A percentile compares a stretch with the other conserved stretches of the same genome.
These are phyloP conservation scores for Nitzschia sp. DNA, from an alignment of 108 stramenopile species.

Conservation along the genomic window DNA sequence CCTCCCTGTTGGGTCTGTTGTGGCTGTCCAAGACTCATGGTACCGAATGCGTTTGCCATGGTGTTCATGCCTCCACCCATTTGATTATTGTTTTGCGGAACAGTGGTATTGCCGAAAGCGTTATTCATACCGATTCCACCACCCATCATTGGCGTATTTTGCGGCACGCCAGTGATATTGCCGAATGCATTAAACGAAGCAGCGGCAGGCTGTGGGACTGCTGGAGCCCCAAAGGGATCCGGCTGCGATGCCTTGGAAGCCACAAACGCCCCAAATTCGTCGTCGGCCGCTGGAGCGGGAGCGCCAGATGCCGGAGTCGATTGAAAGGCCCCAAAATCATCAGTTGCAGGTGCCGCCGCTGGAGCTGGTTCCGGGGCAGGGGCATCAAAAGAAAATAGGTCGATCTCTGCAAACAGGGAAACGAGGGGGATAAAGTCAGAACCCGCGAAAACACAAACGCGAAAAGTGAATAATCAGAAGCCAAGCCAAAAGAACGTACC, in stretches of 20 bases:
- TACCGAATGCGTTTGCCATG: slow-evolving; percentile 35
- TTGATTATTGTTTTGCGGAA: neutral
- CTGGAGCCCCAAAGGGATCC: slow-evolving; percentile 39
- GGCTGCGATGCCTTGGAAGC: slow-evolving; percentile 20
- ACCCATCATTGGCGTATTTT: neutral
- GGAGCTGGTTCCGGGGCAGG: slow-evolving; percentile 33
- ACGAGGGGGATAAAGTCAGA: neutral
- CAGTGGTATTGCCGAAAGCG: neutral
- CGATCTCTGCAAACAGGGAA: slow-evolving; percentile 42
- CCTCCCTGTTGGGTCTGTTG: slow-evolving; percentile 26
- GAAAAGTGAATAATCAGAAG: too few species aligned
- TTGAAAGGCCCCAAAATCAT: slow-evolving; percentile 36
- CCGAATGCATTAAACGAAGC: slow-evolving; percentile 73
- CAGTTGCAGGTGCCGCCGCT: slow-evolving; percentile 10
- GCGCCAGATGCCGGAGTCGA: slow-evolving; percentile 35
- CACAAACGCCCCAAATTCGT: slow-evolving; percentile 48
- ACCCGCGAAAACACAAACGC: too few species aligned
- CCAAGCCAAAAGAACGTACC: slow-evolving; percentile 35
- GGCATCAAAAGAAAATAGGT: slow-evolving; percentile 71
- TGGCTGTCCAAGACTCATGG: slow-evolving; percentile 30
- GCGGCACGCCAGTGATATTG: too few species aligned
- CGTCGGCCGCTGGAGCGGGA: slow-evolving; percentile 37
- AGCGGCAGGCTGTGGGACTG: slow-evolving; percentile 19
- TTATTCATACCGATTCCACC: neutral
- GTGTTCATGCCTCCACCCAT: slow-evolving; percentile 17